Evolutionary conservation across 139 green algal species (phyloP), one percentile per base, ranked within the genome.

Genomic region (Chlamydomonas sp.): DNA sequence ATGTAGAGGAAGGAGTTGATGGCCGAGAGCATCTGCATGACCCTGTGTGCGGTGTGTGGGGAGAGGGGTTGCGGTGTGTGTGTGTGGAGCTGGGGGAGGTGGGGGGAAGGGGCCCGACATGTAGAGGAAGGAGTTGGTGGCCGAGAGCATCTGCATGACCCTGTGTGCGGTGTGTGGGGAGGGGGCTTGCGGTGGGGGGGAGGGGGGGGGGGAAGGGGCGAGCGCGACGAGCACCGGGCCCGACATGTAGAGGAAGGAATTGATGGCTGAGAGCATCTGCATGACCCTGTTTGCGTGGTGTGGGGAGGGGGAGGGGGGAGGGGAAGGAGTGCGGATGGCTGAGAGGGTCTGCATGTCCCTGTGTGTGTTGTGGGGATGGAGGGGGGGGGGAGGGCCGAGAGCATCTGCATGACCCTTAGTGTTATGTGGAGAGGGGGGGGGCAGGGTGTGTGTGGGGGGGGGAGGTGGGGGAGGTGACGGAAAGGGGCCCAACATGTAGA

Each of bases 211-310:
- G 13, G 43, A 20, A 26, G 43, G 13, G 43, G 43, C 20, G 43
- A 26, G 43, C 16, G 13, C 16, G 13, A 64, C 54, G n/a, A n/a
- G n/a, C n/a, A n/a, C n/a, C n/a, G n/a, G n/a, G n/a, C n/a, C n/a
- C n/a, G n/a, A n/a, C 54, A 64, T 64, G 54, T 36, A 64, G 24
- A 64, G 16, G 8, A 33, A 22, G 8, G 16, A 36, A 26, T 64
- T 64, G 54, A 64, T 22, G 10, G 54, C 54, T 36, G 54, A 36
- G 24, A 64, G 26, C 54, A 64, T 64, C 34, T 64, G 60, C 13
- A 30, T 68, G 31, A 28, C 48, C 16, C 20, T 13, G 43, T 54
- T 13, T 54, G 43, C 16, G 13, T 13, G 13, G 43, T 54, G 43
- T 13, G 13, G 43, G 13, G 43, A 26, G 43, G 43, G 13, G 43